phyloP scores from a whole-genome alignment of 2,329 filamentous ascomycete species.

The Fusarium longipes region DNA sequence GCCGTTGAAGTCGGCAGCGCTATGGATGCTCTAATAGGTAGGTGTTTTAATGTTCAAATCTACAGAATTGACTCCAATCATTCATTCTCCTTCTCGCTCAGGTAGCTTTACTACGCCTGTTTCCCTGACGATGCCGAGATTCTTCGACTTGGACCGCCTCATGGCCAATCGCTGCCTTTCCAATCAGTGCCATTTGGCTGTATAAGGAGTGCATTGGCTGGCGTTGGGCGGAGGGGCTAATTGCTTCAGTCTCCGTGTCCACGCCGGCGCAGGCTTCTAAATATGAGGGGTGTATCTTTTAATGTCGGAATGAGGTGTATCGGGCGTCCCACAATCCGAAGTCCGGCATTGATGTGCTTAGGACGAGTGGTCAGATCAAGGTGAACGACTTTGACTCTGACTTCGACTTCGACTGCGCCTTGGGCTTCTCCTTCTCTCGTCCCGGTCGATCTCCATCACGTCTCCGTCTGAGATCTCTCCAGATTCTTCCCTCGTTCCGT shows the following conservation, averaged over 20 bases:
- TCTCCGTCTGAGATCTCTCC: slow-evolving; percentile 53
- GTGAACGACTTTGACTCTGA: slow-evolving; percentile 41
- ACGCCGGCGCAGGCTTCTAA: not conserved
- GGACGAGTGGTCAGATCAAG: slow-evolving; percentile 34
- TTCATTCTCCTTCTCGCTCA: not conserved
- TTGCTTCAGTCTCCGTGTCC: not conserved
- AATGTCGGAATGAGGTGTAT: not conserved
- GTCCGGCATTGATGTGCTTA: not conserved
- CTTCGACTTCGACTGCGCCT: slow-evolving; percentile 28
- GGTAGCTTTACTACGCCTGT: not conserved
- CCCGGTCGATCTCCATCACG: slow-evolving; percentile 56
- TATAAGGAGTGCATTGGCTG: not conserved
- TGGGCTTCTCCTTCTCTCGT: slow-evolving; percentile 41
- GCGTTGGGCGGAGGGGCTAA: not conserved
- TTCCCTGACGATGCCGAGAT: not conserved
- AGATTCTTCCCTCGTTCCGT: slow-evolving; percentile 54
- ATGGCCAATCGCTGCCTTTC: not conserved
- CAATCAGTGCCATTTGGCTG: not conserved
- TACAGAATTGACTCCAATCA: not conserved
- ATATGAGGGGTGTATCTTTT: too few relatives aligned
- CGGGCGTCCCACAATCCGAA: not conserved
- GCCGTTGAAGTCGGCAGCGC: not conserved
- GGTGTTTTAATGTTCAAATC: not conserved
- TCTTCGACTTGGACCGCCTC: not conserved
- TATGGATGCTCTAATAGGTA: not conserved